These are phyloP conservation scores for Serendipita sp. DNA, from an alignment of 768 basidiomycete genomes.

Conservation along the genomic window DNA sequence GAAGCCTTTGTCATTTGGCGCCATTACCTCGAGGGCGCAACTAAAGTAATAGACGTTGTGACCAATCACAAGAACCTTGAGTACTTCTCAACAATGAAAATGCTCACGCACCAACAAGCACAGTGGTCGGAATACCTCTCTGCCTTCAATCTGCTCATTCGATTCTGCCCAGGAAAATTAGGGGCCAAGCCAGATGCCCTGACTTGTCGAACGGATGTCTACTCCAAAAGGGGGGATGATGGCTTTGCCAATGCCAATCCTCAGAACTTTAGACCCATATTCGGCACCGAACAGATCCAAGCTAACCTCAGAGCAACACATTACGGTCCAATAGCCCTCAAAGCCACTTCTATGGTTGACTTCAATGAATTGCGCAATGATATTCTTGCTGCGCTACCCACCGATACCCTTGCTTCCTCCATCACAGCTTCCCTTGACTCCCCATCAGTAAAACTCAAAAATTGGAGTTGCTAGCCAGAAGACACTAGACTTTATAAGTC, in stretches of 20 bases:
- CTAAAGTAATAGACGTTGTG: conserved; percentile 14
- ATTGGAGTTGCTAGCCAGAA: too few relatives aligned
- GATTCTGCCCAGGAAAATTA: conserved; percentile 16
- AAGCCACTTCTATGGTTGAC: background rate
- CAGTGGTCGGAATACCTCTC: conserved; percentile 25
- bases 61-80: conserved; percentile 27
- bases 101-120: conserved; percentile 27
- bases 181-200: conserved; percentile 13
- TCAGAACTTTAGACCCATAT: conserved; percentile 15
- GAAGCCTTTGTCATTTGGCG: conserved; percentile 18
- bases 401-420: background rate
- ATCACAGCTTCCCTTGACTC: too few relatives aligned
- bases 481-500: too few relatives aligned
- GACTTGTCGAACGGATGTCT: conserved; percentile 15
- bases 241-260: conserved; percentile 15
- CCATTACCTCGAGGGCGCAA: conserved; percentile 21
- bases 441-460: too few relatives aligned
- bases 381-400: background rate
- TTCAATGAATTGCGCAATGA: background rate
- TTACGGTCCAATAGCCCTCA: background rate
- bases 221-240: conserved; percentile 15
- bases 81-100: conserved; percentile 26
- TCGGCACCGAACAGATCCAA: conserved; percentile 13
- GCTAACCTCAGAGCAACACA: conserved; percentile 6
- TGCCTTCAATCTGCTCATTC: conserved; percentile 21